Conservation (phyloP, 2,329 filamentous ascomycete species). For the Alternaria arborescens region DNA sequence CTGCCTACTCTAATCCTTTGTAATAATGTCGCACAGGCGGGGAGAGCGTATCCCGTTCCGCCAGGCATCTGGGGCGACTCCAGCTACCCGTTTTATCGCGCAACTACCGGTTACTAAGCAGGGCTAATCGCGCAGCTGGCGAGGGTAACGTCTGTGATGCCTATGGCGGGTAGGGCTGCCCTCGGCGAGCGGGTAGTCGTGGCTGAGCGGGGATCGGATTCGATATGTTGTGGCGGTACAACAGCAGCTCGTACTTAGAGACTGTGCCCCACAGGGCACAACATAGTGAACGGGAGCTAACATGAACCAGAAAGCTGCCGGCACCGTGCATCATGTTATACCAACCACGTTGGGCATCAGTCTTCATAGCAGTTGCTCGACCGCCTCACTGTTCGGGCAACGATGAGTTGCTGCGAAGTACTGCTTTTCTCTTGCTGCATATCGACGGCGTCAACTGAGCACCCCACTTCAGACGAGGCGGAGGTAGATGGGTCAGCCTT, state of each 20-base stretch:
- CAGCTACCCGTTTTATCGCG: not conserved
- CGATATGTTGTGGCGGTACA: not conserved
- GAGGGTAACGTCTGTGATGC: not conserved
- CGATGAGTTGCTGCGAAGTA: not conserved
- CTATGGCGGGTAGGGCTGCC: not conserved
- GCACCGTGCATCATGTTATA: not conserved
- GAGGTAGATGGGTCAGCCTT: not conserved
- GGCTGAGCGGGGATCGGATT: not conserved
- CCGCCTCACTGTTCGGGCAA: not conserved
- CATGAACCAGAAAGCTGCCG: not conserved
- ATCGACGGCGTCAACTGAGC: not conserved
- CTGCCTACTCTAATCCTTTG: not conserved
- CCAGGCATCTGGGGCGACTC: not conserved
- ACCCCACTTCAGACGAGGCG: not conserved
- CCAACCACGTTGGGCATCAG: not conserved
- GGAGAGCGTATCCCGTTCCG: not conserved
- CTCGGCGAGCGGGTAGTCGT: not conserved
- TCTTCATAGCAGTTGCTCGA: not conserved
- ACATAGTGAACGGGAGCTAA: not conserved
- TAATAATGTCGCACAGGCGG: not conserved
- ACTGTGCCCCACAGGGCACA: slow-evolving; percentile 1
- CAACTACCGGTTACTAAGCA: not conserved
- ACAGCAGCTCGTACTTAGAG: not conserved
- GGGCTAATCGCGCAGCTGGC: not conserved
- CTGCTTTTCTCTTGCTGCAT: not conserved